Evolutionary conservation across 805 yeast genomes (phyloP).

Genomic region (Ascoidea rubescens): DNA sequence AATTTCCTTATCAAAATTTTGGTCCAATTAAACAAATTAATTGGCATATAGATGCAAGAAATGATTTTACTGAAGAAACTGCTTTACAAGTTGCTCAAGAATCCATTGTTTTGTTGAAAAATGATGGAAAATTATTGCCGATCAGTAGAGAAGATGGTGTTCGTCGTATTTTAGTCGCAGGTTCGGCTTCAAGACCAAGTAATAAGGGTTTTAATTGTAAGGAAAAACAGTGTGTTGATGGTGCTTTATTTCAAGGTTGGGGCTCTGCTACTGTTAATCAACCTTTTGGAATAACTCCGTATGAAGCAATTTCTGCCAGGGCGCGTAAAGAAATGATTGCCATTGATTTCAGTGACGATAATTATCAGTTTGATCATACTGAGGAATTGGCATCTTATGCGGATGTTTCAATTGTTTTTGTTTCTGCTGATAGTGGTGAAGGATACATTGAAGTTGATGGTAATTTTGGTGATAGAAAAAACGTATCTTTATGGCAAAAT

Average conservation of each 20-base stretch:
- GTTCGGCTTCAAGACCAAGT: constrained; percentile 37
- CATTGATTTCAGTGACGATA: constrained; percentile 30
- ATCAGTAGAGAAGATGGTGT: constrained; percentile 28
- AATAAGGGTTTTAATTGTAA: constrained; percentile 38
- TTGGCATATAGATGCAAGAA: constrained; percentile 39
- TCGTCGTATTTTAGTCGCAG: constrained; percentile 30
- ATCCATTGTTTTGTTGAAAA: constrained; percentile 41
- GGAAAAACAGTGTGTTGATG: constrained; percentile 38
- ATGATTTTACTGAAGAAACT: constrained; percentile 30
- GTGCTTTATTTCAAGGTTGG: constrained; percentile 47
- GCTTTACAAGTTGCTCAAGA: constrained; percentile 43
- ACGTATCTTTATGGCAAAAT: constrained; percentile 39
- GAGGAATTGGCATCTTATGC: constrained; percentile 32
- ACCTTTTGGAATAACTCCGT: constrained; percentile 44
- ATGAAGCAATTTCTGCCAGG: constrained; percentile 34
- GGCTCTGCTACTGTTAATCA: constrained; percentile 49
- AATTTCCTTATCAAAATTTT: constrained; percentile 35
- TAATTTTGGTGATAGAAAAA: constrained; percentile 44
- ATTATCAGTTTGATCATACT: constrained; percentile 29
- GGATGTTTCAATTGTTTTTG: constrained; percentile 41
- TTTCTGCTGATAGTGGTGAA: constrained; percentile 42
- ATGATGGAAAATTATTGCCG: constrained; percentile 38
- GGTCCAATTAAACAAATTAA: constrained; percentile 42
- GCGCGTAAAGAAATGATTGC: constrained; percentile 32
- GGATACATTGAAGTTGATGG: constrained; percentile 44